A percentile compares a stretch with the other conserved stretches of the same genome.
Evolutionary conservation across 176 grass and related monocot species (phyloP).

Genomic region (Dactylis glomerata): DNA sequence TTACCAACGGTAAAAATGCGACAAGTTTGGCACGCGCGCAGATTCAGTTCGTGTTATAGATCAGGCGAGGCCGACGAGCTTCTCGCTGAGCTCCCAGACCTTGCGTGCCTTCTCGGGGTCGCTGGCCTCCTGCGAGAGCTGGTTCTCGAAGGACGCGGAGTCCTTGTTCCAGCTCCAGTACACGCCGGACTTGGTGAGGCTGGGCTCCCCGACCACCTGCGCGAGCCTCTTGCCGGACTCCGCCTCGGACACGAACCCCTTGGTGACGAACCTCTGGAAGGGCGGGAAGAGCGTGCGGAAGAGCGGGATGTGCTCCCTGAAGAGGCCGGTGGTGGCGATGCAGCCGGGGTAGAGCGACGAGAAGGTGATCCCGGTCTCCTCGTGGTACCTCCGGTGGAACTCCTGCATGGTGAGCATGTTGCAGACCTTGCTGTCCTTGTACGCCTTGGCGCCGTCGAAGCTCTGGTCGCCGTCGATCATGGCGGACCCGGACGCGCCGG

Average conservation of each 20-base stretch:
- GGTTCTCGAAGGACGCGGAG: slow-evolving; percentile 85
- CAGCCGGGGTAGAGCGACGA: slow-evolving; percentile 77
- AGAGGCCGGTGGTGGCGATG: slow-evolving; percentile 83
- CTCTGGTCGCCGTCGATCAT: slow-evolving; percentile 75
- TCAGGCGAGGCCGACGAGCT: slow-evolving; percentile 79
- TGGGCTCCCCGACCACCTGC: slow-evolving; percentile 80
- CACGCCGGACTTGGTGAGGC: slow-evolving; percentile 87
- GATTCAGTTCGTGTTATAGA: background rate
- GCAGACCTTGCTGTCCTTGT: slow-evolving; percentile 99
- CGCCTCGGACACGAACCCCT: slow-evolving; percentile 75
- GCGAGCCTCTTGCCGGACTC: slow-evolving; percentile 86
- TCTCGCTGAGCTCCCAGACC: slow-evolving; percentile 91
- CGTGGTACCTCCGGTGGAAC: slow-evolving; percentile 78
- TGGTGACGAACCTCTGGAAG: slow-evolving; percentile 82
- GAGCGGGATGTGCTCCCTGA: slow-evolving; percentile 78
- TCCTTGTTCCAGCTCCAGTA: slow-evolving; percentile 99
- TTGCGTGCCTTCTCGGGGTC: slow-evolving; percentile 67
- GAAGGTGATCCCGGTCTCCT: slow-evolving; percentile 88
- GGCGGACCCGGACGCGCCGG: slow-evolving; percentile 44
- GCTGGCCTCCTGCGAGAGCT: slow-evolving; percentile 84
- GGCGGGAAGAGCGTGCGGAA: slow-evolving; percentile 78
- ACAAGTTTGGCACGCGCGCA: background rate
- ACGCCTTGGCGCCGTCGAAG: slow-evolving; percentile 93
- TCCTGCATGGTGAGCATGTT: slow-evolving; percentile 99
- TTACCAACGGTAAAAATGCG: background rate